Percentiles rank a stretch among this genome's conserved stretches.
Evolutionary conservation across 768 basidiomycete genomes (phyloP).

Genomic region (Saitozyma sp.): DNA sequence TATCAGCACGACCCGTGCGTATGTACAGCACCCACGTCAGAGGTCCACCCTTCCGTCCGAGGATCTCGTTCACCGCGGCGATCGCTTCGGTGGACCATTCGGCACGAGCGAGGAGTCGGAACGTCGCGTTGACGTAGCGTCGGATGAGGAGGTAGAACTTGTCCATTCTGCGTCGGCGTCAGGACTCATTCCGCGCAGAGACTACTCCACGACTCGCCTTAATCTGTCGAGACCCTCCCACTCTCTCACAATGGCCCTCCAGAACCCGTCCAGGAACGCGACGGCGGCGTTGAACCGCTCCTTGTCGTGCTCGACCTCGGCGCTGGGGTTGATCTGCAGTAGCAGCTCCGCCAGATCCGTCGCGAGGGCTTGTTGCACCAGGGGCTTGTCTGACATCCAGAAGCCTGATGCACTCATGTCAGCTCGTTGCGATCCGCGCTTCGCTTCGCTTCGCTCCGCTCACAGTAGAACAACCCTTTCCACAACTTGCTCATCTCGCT

Average conservation of each 20-base stretch:
- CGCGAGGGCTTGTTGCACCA: constrained; percentile 90
- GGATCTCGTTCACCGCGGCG: constrained; percentile 66
- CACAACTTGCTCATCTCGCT: constrained; percentile 86
- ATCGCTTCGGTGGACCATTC: constrained; percentile 67
- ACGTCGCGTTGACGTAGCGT: constrained; percentile 80
- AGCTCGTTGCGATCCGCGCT: background rate
- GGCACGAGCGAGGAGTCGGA: constrained; percentile 70
- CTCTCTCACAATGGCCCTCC: constrained; percentile 84
- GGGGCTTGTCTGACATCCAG: constrained; percentile 99
- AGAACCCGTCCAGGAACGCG: constrained; percentile 81
- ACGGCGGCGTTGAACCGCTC: constrained; percentile 59
- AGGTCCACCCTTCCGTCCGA: constrained; percentile 71
- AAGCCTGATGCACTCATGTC: constrained; percentile 64
- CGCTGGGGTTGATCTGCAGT: constrained; percentile 62
- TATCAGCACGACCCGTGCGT: background rate
- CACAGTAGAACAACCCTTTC: constrained; percentile 98
- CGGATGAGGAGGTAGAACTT: constrained; percentile 96
- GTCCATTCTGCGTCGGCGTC: constrained; percentile 67
- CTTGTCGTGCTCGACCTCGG: constrained; percentile 8
- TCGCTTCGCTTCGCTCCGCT: constrained; percentile 36
- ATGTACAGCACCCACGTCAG: constrained; percentile 63
- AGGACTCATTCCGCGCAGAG: background rate
- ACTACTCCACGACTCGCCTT: constrained; percentile 60
- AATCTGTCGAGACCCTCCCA: constrained; percentile 91
- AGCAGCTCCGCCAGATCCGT: constrained; percentile 78